These are phyloP conservation scores for Vitis rotundifolia DNA, from an alignment of 164 flowering plant genomes.

Conservation along the genomic window DNA sequence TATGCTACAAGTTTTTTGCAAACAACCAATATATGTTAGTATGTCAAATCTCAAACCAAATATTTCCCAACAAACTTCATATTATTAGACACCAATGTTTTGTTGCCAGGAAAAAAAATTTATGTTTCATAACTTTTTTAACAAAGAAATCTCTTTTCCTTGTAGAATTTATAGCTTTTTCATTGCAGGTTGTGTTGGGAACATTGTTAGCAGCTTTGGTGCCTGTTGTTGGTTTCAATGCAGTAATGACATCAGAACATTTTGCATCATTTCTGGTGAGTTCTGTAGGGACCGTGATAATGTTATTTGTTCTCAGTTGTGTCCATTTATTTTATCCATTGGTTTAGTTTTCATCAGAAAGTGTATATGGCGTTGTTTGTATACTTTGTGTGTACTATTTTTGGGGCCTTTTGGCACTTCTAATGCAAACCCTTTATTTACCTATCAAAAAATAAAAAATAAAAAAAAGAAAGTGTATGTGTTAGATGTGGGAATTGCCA, in stretches of 20 bases:
- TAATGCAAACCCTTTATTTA: no score
- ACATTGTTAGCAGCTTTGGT: conserved; percentile 92
- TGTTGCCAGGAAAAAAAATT: not conserved
- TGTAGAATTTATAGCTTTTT: conserved; percentile 2
- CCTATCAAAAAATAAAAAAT: no score
- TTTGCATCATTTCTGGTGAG: conserved; percentile 98
- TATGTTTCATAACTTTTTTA: not conserved
- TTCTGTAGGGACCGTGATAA: not conserved
- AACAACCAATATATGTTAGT: no score
- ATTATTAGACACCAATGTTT: not conserved
- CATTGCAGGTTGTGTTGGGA: conserved; percentile 83
- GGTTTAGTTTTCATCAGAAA: no score
- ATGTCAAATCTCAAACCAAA: no score
- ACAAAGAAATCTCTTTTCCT: not conserved
- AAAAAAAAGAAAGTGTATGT: not conserved
- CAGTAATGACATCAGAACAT: conserved; percentile 99
- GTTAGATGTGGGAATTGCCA: not conserved
- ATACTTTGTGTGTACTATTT: not conserved
- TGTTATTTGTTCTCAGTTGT: not conserved
- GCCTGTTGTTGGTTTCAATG: conserved; percentile 99
- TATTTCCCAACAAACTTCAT: not conserved
- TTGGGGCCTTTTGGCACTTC: not conserved
- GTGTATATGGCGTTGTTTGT: no score
- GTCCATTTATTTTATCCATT: not conserved
- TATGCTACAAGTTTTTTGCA: no score